Evolutionary conservation across 345 rosid genomes (phyloP).

Genomic region (Gossypium bickii): DNA sequence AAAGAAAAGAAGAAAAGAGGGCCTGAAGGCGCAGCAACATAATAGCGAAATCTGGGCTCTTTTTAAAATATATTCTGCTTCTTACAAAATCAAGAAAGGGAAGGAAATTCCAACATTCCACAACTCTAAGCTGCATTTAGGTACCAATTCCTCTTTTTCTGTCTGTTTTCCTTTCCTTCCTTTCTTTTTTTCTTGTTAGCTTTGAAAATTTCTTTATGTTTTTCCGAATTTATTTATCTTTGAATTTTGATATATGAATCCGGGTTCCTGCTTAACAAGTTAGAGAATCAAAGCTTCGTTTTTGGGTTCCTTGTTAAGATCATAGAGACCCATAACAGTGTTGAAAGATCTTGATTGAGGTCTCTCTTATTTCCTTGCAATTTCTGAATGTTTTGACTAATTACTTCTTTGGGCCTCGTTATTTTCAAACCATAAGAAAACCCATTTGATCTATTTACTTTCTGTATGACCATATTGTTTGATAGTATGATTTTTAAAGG

Average conservation of each 20-base stretch:
- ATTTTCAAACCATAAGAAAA: neutral
- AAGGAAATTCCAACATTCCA: neutral
- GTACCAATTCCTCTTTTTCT: neutral
- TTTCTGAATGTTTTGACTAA: conserved; percentile 4
- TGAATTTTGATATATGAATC: neutral
- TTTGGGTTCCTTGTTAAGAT: neutral
- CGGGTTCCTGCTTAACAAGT: neutral
- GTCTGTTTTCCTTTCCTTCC: neutral
- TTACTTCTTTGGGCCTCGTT: conserved; percentile 5
- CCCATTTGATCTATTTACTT: conserved; percentile 16
- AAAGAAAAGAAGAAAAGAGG: neutral
- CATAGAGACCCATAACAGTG: neutral
- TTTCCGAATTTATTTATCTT: neutral
- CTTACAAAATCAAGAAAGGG: neutral
- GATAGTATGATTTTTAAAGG: neutral
- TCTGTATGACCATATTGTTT: conserved; percentile 5
- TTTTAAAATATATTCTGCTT: neutral
- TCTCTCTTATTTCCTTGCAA: neutral
- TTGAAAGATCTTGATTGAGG: neutral
- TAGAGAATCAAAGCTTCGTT: conserved; percentile 6
- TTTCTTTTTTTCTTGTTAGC: neutral
- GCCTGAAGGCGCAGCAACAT: neutral
- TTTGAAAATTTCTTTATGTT: neutral
- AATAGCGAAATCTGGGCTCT: conserved; percentile 10
- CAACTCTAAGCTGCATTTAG: neutral